Conservation (phyloP, 164 flowering plant genomes). For the Umbilicus rupestris region DNA sequence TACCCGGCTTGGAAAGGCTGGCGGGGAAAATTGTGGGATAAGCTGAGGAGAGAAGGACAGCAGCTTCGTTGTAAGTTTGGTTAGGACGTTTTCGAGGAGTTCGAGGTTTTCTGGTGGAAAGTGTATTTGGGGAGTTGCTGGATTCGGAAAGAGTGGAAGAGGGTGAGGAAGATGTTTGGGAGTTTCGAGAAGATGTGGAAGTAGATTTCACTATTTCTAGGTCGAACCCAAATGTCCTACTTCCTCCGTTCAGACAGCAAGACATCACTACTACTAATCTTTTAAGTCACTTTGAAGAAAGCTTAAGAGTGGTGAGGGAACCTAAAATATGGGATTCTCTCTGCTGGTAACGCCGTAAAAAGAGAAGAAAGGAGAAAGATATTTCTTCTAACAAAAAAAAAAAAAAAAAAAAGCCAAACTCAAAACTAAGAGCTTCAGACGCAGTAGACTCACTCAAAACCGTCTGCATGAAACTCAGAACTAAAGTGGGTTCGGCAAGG, state of each 20-base stretch:
- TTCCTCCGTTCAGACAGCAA: conserved; percentile 61
- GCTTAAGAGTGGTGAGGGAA: too few species aligned
- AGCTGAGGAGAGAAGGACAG: conserved; percentile 68
- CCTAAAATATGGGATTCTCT: too few species aligned
- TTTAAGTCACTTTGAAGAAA: too few species aligned
- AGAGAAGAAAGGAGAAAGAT: too few species aligned
- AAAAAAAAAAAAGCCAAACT: background rate
- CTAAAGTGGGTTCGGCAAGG: background rate
- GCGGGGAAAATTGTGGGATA: conserved; percentile 69
- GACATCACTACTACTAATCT: too few species aligned
- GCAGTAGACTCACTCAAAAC: background rate
- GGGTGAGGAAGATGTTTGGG: conserved; percentile 79
- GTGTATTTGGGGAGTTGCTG: conserved; percentile 51
- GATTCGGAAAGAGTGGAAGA: conserved; percentile 76
- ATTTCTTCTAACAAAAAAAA: background rate
- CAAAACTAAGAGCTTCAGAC: background rate
- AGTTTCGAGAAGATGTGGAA: conserved; percentile 35
- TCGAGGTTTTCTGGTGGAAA: conserved; percentile 63
- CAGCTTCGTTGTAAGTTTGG: conserved; percentile 84
- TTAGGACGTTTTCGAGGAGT: conserved; percentile 81
- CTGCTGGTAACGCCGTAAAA: too few species aligned
- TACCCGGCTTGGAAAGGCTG: conserved; percentile 19
- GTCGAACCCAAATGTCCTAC: conserved; percentile 52
- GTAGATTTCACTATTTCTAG: conserved; percentile 48
- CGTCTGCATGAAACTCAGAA: background rate